These are phyloP conservation scores for Aureobasidium zeae DNA, from an alignment of 2,329 filamentous ascomycete genomes.

Conservation along the genomic window DNA sequence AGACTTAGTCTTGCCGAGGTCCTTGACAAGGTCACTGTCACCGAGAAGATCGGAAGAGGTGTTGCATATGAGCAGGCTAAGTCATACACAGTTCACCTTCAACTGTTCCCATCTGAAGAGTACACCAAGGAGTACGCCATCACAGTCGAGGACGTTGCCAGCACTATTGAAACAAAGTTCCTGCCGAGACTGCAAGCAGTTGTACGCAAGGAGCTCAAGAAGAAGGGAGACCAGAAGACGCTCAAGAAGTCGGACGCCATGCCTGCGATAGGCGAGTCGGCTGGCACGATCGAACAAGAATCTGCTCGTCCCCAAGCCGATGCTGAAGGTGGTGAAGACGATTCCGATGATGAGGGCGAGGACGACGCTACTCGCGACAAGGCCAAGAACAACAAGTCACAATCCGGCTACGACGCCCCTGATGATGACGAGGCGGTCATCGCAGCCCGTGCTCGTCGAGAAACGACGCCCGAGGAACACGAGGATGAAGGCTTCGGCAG, in stretches of 20 bases:
- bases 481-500: slow-evolving; percentile 52
- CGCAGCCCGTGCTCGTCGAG: slow-evolving; percentile 52
- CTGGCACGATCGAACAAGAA: slow-evolving; percentile 47
- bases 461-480: slow-evolving; percentile 49
- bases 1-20: slow-evolving; percentile 75
- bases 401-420: slow-evolving; percentile 80
- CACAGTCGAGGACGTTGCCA: slow-evolving; percentile 63
- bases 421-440: slow-evolving; percentile 88
- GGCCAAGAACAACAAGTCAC: slow-evolving; percentile 63
- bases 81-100: slow-evolving; percentile 70
- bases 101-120: slow-evolving; percentile 76
- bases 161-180: slow-evolving; percentile 72
- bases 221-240: slow-evolving; percentile 54
- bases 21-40: slow-evolving; percentile 69
- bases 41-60: slow-evolving; percentile 68
- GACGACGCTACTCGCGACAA: slow-evolving; percentile 58
- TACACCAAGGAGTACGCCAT: slow-evolving; percentile 84
- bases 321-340: slow-evolving; percentile 51
- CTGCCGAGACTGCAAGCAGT: slow-evolving; percentile 61
- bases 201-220: slow-evolving; percentile 68
- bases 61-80: slow-evolving; percentile 63
- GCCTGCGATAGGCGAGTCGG: slow-evolving; percentile 62
- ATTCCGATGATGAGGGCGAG: slow-evolving; percentile 53
- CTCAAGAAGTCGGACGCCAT: slow-evolving; percentile 57
- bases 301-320: slow-evolving; percentile 35